phyloP scores from a whole-genome alignment of 2,329 filamentous ascomycete species.

The Fusarium sp. region DNA sequence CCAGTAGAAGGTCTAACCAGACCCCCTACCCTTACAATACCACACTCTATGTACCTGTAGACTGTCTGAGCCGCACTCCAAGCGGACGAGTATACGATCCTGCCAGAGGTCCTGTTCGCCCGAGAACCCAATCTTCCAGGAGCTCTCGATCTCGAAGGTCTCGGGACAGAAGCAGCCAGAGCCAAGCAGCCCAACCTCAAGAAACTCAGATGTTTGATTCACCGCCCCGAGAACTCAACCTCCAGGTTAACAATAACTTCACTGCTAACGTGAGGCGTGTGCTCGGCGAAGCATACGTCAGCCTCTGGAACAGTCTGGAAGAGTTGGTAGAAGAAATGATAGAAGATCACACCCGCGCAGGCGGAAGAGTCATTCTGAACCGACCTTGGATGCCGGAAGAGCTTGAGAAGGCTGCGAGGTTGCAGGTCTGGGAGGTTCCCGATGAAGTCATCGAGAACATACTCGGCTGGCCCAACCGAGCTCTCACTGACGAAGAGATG shows the following conservation, averaged over 20 bases:
- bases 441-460: too few relatives aligned
- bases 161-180: too few relatives aligned
- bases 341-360: too few relatives aligned
- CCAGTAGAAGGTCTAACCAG: neutral
- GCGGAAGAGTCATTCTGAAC: neutral
- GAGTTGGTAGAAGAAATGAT: too few relatives aligned
- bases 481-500: too few relatives aligned
- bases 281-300: neutral
- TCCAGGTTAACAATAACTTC: too few relatives aligned
- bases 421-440: neutral
- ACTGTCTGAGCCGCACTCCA: neutral
- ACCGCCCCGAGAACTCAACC: neutral
- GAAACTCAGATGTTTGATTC: too few relatives aligned
- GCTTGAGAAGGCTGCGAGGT: neutral
- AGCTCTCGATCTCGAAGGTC: neutral
- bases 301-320: neutral
- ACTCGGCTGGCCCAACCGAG: too few relatives aligned
- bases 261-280: too few relatives aligned
- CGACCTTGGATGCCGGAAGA: neutral
- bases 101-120: neutral
- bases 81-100: neutral
- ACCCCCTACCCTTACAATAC: neutral
- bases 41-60: neutral
- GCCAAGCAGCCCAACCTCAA: neutral
- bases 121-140: neutral